phyloP scores from a whole-genome alignment of 192 early-diverging fungal species.

The Umbelopsis sp. region DNA sequence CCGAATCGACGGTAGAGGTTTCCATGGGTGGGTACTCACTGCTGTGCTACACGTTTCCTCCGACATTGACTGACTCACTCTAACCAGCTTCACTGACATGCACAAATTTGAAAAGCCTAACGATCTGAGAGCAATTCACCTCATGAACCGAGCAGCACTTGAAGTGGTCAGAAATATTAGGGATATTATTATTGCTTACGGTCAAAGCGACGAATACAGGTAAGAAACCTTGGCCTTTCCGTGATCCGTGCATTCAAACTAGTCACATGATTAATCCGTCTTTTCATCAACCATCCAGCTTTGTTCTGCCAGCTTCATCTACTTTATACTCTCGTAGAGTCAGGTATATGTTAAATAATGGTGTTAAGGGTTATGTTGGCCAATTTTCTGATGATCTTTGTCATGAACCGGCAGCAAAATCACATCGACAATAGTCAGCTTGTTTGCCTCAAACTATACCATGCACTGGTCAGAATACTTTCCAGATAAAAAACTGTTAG shows the following conservation, averaged over 20 bases:
- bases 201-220: conserved; percentile 92
- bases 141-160: conserved; percentile 84
- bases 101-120: conserved; percentile 82
- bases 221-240: conserved; percentile 27
- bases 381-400: neutral
- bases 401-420: conserved; percentile 64
- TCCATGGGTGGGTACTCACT: conserved; percentile 61
- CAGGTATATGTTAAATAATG: conserved; percentile 36
- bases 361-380: neutral
- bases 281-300: conserved; percentile 55
- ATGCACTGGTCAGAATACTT: conserved; percentile 82
- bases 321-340: conserved; percentile 75
- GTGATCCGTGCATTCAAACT: neutral
- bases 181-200: conserved; percentile 86
- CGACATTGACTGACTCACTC: neutral
- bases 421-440: conserved; percentile 73
- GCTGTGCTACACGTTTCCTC: neutral
- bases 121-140: conserved; percentile 70
- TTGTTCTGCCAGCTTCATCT: conserved; percentile 66
- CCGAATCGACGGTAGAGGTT: conserved; percentile 90
- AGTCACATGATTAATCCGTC: neutral
- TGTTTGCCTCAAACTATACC: conserved; percentile 88
- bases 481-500: conserved; percentile 58
- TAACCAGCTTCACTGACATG: conserved; percentile 68
- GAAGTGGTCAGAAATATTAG: conserved; percentile 78